These are phyloP conservation scores for Boletus patriciae DNA, from an alignment of 768 basidiomycete species.

Conservation along the genomic window DNA sequence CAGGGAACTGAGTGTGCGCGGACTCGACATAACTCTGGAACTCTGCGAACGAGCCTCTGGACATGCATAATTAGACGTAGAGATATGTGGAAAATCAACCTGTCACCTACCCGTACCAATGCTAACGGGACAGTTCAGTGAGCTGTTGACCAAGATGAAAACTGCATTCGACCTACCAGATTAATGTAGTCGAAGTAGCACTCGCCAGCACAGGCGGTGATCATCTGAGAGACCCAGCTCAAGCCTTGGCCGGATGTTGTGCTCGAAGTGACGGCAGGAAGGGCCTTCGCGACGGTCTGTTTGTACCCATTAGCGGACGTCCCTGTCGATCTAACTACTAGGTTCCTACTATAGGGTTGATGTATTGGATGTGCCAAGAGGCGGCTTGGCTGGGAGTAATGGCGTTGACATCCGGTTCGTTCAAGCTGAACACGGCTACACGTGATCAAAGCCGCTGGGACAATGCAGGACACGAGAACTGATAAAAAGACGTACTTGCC, in stretches of 20 bases:
- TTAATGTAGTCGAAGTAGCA: conserved; percentile 40
- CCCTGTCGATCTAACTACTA: not conserved
- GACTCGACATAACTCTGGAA: conserved; percentile 31
- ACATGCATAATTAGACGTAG: conserved; percentile 2
- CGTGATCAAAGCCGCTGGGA: not conserved
- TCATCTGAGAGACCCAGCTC: conserved; percentile 37
- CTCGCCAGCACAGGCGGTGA: conserved; percentile 35
- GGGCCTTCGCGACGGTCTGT: conserved; percentile 39
- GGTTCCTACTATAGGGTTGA: conserved; percentile 37
- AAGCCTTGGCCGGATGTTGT: conserved; percentile 33
- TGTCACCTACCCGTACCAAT: conserved; percentile 31
- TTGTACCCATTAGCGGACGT: not conserved
- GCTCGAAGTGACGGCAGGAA: conserved; percentile 39
- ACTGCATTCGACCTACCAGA: conserved; percentile 19
- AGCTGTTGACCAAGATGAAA: not conserved
- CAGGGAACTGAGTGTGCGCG: conserved; percentile 31
- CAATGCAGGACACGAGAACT: not conserved
- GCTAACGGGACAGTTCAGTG: conserved; percentile 8
- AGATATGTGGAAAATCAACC: not conserved
- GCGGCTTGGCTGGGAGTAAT: conserved; percentile 34
- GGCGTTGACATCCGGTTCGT: conserved; percentile 37
- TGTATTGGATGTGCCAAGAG: conserved; percentile 38
- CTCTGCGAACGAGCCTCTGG: conserved; percentile 25
- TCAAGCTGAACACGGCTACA: conserved; percentile 36
- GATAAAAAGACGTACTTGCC: conserved; percentile 27